These are phyloP conservation scores for Populus tremula DNA, from an alignment of 345 rosid genomes.

Conservation along the genomic window DNA sequence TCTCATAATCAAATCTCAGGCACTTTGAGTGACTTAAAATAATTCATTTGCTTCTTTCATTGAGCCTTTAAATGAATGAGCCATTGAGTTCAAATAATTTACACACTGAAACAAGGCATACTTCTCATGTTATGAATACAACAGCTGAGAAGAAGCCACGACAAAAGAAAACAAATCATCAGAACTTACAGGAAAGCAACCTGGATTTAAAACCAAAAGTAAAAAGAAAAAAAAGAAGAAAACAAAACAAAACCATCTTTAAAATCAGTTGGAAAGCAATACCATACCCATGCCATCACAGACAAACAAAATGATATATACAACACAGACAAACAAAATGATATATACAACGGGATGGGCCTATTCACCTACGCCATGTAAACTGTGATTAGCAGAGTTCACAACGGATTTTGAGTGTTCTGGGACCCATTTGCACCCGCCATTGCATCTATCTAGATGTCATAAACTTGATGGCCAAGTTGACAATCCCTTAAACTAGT, in stretches of 20 bases:
- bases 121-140: neutral
- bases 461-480: neutral
- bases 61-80: neutral
- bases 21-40: neutral
- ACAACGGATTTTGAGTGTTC: neutral
- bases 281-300: neutral
- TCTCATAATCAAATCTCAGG: neutral
- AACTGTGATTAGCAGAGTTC: neutral
- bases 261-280: neutral
- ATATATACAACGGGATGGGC: neutral
- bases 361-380: neutral
- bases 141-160: neutral
- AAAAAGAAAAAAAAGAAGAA: neutral
- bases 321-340: neutral
- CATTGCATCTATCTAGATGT: neutral
- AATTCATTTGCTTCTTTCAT: neutral
- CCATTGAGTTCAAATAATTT: neutral
- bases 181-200: neutral
- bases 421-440: neutral
- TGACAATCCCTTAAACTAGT: neutral
- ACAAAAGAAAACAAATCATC: neutral
- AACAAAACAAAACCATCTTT: neutral
- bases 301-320: neutral
- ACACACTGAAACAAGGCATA: neutral
- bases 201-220: neutral